These are phyloP conservation scores for Fusarium praegraminearum DNA, from an alignment of 2,329 filamentous ascomycete genomes.

Conservation along the genomic window DNA sequence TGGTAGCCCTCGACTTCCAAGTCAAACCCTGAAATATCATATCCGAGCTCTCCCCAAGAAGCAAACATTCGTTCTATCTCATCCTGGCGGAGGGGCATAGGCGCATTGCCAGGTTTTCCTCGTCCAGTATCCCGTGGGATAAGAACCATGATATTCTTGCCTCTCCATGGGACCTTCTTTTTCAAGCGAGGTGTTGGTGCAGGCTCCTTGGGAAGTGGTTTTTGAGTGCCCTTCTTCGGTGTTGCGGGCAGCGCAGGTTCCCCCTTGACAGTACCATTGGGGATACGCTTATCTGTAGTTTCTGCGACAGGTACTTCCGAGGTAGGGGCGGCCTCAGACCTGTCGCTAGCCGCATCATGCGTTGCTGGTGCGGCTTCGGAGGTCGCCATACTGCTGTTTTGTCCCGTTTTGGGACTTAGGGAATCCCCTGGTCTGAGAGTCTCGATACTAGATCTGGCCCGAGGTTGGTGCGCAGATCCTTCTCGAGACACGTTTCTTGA, in stretches of 20 bases:
- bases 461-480: slow-evolving; percentile 57
- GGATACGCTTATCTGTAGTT: slow-evolving; percentile 41
- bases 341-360: slow-evolving; percentile 47
- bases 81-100: slow-evolving; percentile 65
- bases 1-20: slow-evolving; percentile 62
- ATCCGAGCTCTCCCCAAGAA: slow-evolving; percentile 77
- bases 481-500: slow-evolving; percentile 44
- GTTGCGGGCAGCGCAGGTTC: slow-evolving; percentile 51
- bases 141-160: slow-evolving; percentile 78
- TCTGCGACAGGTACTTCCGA: slow-evolving; percentile 45
- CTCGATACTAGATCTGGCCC: slow-evolving; percentile 66
- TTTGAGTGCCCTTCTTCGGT: slow-evolving; percentile 53
- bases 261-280: slow-evolving; percentile 46
- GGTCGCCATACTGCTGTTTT: slow-evolving; percentile 52
- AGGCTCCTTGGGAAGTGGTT: slow-evolving; percentile 55
- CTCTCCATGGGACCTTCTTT: slow-evolving; percentile 81
- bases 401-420: slow-evolving; percentile 46
- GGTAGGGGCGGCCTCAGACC: slow-evolving; percentile 46
- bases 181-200: slow-evolving; percentile 68
- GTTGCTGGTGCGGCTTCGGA: slow-evolving; percentile 47
- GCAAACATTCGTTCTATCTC: slow-evolving; percentile 72
- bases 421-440: slow-evolving; percentile 60
- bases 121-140: slow-evolving; percentile 76
- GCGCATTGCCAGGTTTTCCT: slow-evolving; percentile 66
- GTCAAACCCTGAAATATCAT: slow-evolving; percentile 76